A percentile compares a stretch with the other conserved stretches of the same genome.
These are phyloP conservation scores for Penicillium samsonianum DNA, from an alignment of 495 filamentous ascomycete genomes.

Conservation along the genomic window DNA sequence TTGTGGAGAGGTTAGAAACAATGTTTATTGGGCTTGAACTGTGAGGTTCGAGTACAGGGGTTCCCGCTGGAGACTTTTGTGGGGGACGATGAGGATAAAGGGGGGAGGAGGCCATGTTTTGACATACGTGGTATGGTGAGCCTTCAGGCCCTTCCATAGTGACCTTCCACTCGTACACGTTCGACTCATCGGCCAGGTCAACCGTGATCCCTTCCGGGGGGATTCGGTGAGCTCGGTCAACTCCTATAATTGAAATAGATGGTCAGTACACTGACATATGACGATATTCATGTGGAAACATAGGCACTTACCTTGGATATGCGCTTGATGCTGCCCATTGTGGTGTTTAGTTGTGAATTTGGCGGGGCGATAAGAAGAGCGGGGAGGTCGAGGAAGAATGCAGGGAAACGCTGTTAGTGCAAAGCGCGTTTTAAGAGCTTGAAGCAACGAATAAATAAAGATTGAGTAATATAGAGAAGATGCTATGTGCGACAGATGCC, in stretches of 20 bases:
- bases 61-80: not conserved
- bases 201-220: conserved; percentile 66
- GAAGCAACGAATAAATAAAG: conserved; percentile 22
- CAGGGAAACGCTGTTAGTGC: conserved; percentile 6
- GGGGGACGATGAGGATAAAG: not conserved
- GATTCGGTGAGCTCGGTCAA: conserved; percentile 63
- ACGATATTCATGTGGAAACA: not conserved
- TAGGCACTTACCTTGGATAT: conserved; percentile 56
- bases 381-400: conserved; percentile 17
- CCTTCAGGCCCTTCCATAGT: conserved; percentile 71
- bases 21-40: not conserved
- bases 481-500: conserved; percentile 25
- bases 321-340: conserved; percentile 58
- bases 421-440: not conserved
- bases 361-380: conserved; percentile 17
- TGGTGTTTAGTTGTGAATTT: conserved; percentile 13
- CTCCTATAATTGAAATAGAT: conserved; percentile 54
- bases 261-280: conserved; percentile 6
- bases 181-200: conserved; percentile 63
- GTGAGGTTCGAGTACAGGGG: not conserved
- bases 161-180: conserved; percentile 85
- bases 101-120: not conserved
- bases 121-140: conserved; percentile 69
- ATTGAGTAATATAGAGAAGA: not conserved
- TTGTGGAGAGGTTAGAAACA: conserved; percentile 7